Percentiles rank a stretch among this genome's conserved stretches.
Evolutionary conservation across 164 flowering plant species (phyloP).

Genomic region (Warburgia ugandensis): DNA sequence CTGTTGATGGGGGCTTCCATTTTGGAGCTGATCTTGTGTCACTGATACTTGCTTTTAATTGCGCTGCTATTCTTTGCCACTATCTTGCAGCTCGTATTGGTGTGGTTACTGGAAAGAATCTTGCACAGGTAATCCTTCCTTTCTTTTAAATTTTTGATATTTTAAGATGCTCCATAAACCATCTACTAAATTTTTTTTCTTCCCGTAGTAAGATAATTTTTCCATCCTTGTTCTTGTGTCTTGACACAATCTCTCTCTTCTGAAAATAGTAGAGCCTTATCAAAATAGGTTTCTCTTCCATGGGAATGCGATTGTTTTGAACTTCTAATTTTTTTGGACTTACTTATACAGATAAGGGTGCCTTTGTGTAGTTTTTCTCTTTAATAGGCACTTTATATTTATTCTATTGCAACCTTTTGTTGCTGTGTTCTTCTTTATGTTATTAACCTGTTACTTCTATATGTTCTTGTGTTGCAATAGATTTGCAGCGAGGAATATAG

Average conservation of each 20-base stretch:
- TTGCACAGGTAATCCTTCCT: constrained; percentile 64
- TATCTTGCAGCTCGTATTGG: constrained; percentile 71
- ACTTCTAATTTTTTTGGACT: too few species aligned
- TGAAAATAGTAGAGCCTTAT: too few species aligned
- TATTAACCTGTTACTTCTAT: not conserved
- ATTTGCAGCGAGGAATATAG: constrained; percentile 84
- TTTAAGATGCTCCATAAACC: too few species aligned
- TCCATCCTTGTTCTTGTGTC: too few species aligned
- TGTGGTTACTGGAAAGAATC: constrained; percentile 74
- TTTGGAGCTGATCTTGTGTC: constrained; percentile 67
- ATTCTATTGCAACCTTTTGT: not conserved
- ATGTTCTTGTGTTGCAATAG: constrained; percentile 27
- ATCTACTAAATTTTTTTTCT: not conserved
- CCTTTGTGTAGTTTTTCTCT: too few species aligned
- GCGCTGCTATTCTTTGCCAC: constrained; percentile 75
- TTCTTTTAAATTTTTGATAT: not conserved
- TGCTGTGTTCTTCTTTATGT: not conserved
- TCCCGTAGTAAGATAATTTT: not conserved
- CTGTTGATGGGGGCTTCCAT: constrained; percentile 83
- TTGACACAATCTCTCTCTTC: too few species aligned
- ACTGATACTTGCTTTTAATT: constrained; percentile 48
- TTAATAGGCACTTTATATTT: not conserved
- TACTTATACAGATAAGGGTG: too few species aligned
- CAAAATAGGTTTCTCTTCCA: too few species aligned
- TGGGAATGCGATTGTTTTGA: too few species aligned